Percentiles rank a stretch among this genome's conserved stretches.
Conservation (phyloP, 176 grass and related monocot genomes). For the Phragmites australis region DNA sequence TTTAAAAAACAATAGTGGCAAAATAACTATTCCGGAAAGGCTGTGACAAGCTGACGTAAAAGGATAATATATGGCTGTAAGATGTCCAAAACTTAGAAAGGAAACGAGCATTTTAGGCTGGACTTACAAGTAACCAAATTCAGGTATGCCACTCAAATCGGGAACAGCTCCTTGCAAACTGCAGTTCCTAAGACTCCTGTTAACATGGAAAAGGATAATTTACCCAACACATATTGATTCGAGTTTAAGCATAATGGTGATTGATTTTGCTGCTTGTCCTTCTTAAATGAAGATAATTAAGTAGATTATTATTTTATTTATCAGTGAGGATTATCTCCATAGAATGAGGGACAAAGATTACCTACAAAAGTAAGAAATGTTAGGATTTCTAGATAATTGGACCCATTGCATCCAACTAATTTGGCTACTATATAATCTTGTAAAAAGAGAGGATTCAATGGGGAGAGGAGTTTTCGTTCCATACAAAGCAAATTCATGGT, state of each 20-base stretch:
- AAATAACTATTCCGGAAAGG: conserved; percentile 4
- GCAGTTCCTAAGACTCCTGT: conserved; percentile 96
- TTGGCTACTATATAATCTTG: not conserved
- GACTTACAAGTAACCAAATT: conserved; percentile 79
- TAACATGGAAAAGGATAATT: conserved; percentile 31
- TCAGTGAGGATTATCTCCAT: not conserved
- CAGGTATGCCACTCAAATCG: conserved; percentile 64
- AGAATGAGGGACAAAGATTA: not conserved
- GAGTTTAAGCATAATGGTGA: not conserved
- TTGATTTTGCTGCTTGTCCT: not conserved
- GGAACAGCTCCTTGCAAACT: conserved; percentile 82
- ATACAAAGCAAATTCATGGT: not conserved
- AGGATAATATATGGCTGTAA: conserved; percentile 28
- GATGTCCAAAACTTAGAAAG: conserved; percentile 1
- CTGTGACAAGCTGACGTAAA: conserved; percentile 16
- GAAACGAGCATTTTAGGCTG: conserved; percentile 26
- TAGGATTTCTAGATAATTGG: not conserved
- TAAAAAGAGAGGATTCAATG: not conserved
- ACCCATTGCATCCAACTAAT: not conserved
- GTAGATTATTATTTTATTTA: not conserved
- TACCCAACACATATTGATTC: conserved; percentile 25
- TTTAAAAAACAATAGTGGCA: conserved; percentile 1
- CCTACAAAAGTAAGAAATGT: not conserved
- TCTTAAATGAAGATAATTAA: conserved; percentile 17
- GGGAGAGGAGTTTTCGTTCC: not conserved